phyloP scores from a whole-genome alignment of 2,329 filamentous ascomycete species.

The Diaporthe aspalathi region DNA sequence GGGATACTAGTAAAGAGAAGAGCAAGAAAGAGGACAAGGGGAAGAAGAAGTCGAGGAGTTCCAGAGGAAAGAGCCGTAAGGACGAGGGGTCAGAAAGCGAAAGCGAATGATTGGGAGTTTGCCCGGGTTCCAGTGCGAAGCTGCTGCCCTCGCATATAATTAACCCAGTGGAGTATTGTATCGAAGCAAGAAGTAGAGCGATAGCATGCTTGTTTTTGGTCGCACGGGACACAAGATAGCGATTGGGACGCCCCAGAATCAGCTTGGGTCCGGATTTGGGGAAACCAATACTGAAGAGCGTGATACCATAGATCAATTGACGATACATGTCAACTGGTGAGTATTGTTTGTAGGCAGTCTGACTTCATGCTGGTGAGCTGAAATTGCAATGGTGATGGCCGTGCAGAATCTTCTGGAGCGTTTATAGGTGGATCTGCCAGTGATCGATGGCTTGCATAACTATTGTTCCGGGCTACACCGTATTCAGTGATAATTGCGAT shows the following conservation, averaged over 20 bases:
- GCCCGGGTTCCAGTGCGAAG: too few relatives aligned
- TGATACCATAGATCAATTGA: too few relatives aligned
- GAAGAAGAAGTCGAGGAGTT: background rate
- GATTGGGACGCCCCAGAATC: background rate
- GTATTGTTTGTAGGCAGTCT: too few relatives aligned
- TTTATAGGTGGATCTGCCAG: background rate
- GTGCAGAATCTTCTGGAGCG: background rate
- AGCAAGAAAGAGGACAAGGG: background rate
- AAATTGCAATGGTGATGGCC: background rate
- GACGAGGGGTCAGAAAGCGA: background rate
- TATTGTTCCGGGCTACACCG: too few relatives aligned
- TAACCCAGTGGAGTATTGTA: too few relatives aligned
- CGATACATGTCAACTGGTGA: too few relatives aligned
- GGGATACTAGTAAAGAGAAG: too few relatives aligned
- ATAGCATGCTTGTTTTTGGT: too few relatives aligned
- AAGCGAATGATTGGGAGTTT: background rate
- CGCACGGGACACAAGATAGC: background rate
- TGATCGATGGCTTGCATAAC: background rate
- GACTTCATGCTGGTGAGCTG: too few relatives aligned
- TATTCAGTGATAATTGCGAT: background rate
- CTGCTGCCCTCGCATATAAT: too few relatives aligned
- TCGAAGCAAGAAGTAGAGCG: too few relatives aligned
- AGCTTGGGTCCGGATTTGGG: background rate
- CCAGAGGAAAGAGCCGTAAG: background rate
- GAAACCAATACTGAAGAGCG: background rate